Percentiles rank a stretch among this genome's conserved stretches.
phyloP scores from a whole-genome alignment of 495 filamentous ascomycete genomes.

The Daldinia grandis region DNA sequence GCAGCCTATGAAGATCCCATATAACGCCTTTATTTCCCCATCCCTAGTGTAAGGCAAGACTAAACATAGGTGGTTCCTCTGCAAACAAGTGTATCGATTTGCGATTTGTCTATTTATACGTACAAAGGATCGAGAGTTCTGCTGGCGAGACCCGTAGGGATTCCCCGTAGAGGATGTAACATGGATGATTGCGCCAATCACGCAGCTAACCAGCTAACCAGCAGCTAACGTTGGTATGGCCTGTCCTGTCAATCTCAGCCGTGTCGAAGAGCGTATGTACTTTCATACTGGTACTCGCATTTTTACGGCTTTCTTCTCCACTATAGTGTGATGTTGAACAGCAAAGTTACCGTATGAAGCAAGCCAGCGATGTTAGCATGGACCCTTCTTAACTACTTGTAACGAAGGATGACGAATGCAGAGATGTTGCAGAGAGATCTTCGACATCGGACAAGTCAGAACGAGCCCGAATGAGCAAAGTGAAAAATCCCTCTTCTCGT shows the following conservation, averaged over 20 bases:
- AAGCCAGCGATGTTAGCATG: constrained; percentile 22
- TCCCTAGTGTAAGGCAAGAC: background rate
- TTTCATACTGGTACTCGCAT: background rate
- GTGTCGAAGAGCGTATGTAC: background rate
- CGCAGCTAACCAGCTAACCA: constrained; percentile 19
- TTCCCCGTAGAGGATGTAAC: constrained; percentile 33
- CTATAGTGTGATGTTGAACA: constrained; percentile 18
- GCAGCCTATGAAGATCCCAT: background rate
- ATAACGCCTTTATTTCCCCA: background rate
- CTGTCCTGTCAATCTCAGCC: constrained; percentile 24
- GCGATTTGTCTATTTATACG: constrained; percentile 34
- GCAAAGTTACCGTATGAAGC: constrained; percentile 29
- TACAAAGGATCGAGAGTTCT: constrained; percentile 22
- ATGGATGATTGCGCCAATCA: constrained; percentile 28
- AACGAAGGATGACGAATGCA: constrained; percentile 30
- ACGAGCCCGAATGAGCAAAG: constrained; percentile 3
- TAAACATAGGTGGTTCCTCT: background rate
- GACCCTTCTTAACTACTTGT: constrained; percentile 23
- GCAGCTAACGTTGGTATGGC: constrained; percentile 5
- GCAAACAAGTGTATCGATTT: background rate
- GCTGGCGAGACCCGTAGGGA: constrained; percentile 11
- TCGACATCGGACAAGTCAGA: constrained; percentile 10
- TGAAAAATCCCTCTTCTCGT: constrained; percentile 42
- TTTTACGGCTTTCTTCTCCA: constrained; percentile 7
- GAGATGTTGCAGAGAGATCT: constrained; percentile 16